Evolutionary conservation across 768 basidiomycete genomes (phyloP).

Genomic region (Xanthoconium purpureum): DNA sequence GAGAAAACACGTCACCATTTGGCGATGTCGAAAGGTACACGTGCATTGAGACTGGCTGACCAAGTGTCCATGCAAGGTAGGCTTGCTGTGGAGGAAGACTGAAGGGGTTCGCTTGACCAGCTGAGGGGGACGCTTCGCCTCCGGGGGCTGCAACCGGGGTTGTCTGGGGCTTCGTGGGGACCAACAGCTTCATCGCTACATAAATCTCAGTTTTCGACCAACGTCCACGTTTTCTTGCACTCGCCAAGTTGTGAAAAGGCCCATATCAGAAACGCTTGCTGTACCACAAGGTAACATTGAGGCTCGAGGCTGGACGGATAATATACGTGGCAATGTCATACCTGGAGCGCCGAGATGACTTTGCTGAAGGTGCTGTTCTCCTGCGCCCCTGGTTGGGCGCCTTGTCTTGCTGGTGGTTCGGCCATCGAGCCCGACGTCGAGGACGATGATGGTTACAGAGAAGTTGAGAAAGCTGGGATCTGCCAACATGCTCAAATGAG

Average conservation of each 20-base stretch:
- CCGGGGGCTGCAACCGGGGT: conserved; percentile 29
- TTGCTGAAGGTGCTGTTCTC: conserved; percentile 37
- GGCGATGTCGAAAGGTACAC: conserved; percentile 71
- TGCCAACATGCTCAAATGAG: no score
- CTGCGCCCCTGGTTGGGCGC: conserved; percentile 16
- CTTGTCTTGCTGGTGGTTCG: conserved; percentile 25
- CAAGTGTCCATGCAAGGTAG: conserved; percentile 57
- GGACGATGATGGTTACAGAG: conserved; percentile 1
- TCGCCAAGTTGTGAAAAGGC: conserved; percentile 63
- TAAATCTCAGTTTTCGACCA: not conserved
- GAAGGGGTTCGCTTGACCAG: conserved; percentile 42
- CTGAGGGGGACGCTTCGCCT: conserved; percentile 10
- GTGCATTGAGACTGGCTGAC: conserved; percentile 63
- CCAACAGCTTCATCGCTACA: conserved; percentile 46
- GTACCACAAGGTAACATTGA: conserved; percentile 5
- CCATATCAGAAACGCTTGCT: conserved; percentile 73
- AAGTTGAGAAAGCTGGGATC: not conserved
- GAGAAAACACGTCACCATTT: conserved; percentile 55
- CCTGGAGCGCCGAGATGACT: conserved; percentile 42
- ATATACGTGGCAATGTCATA: conserved; percentile 22
- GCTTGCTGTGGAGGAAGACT: conserved; percentile 54
- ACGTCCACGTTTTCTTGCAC: conserved; percentile 15
- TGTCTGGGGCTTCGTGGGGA: conserved; percentile 34
- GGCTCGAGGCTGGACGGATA: not conserved
- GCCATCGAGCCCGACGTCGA: conserved; percentile 18